Conservation (phyloP, 1,284 basidiomycete genomes). For the Sparassis latifolia region DNA sequence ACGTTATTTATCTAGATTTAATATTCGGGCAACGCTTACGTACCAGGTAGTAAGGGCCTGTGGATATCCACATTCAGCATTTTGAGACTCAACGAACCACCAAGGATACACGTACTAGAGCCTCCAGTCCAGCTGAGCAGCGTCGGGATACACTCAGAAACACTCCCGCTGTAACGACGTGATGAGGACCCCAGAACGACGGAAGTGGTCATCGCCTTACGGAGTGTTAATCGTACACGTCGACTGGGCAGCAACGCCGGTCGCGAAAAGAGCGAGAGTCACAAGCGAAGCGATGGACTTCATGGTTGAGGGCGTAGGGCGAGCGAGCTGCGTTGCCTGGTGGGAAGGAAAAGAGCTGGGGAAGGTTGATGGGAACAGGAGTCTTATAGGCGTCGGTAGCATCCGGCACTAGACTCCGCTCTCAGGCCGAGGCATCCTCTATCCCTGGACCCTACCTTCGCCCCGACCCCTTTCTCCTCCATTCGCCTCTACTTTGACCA, state of each 20-base stretch:
- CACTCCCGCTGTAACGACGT: constrained; percentile 11
- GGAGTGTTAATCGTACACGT: constrained; percentile 24
- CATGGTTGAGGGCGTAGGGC: constrained; percentile 15
- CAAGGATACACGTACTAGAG: constrained; percentile 12
- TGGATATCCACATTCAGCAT: neutral
- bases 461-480: no score
- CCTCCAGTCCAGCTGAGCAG: constrained; percentile 22
- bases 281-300: constrained; percentile 11
- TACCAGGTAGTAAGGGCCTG: constrained; percentile 24
- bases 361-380: constrained; percentile 9
- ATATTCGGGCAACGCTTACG: neutral
- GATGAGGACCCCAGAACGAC: neutral
- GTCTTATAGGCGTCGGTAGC: constrained; percentile 9
- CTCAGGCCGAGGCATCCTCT: no score
- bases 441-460: no score
- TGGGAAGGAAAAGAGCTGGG: constrained; percentile 16
- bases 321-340: constrained; percentile 12
- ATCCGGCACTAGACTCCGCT: no score
- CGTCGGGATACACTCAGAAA: constrained; percentile 21
- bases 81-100: neutral
- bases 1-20: neutral
- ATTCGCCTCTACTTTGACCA: no score
- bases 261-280: constrained; percentile 15
- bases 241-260: constrained; percentile 16
- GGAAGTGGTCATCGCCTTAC: constrained; percentile 11